A percentile compares a stretch with the other conserved stretches of the same genome.
Evolutionary conservation across 305 asterid genomes (phyloP).

Genomic region (Rubia occidens): DNA sequence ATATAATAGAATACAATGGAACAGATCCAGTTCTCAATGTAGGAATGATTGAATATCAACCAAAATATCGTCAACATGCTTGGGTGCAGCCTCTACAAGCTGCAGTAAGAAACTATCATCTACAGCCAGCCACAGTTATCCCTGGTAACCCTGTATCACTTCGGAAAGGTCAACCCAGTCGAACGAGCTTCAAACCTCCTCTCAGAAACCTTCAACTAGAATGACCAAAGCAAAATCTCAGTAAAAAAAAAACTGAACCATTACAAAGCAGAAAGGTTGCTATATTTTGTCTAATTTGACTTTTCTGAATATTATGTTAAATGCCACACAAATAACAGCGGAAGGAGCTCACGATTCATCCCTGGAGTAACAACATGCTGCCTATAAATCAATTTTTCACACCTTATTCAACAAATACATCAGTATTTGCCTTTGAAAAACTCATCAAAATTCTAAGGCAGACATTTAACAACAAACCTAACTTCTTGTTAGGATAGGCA

Average conservation of each 20-base stretch:
- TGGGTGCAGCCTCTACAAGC: slow-evolving; percentile 88
- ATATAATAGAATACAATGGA: slow-evolving; percentile 47
- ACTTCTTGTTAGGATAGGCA: background rate
- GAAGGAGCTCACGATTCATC: background rate
- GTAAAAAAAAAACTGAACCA: slow-evolving; percentile 13
- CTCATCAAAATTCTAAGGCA: background rate
- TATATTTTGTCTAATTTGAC: background rate
- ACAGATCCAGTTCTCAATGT: slow-evolving; percentile 53
- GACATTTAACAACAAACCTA: background rate
- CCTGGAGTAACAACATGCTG: background rate
- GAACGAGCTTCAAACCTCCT: slow-evolving; percentile 14
- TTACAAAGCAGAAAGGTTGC: background rate
- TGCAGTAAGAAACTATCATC: slow-evolving; percentile 71
- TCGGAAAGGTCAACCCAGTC: slow-evolving; percentile 16
- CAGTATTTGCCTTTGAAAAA: background rate
- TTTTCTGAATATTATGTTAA: background rate
- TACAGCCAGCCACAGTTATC: slow-evolving; percentile 38
- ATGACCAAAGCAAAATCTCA: background rate
- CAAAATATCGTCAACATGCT: slow-evolving; percentile 79
- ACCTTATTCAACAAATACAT: background rate
- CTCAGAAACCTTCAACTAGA: slow-evolving; percentile 18
- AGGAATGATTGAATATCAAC: slow-evolving; percentile 53
- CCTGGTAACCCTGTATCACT: slow-evolving; percentile 16
- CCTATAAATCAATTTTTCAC: too few relatives aligned
- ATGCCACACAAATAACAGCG: background rate